Evolutionary conservation across 2,329 filamentous ascomycete species (phyloP), one percentile per base, ranked within the genome.

Genomic region (Beauveria pseudobassiana): DNA sequence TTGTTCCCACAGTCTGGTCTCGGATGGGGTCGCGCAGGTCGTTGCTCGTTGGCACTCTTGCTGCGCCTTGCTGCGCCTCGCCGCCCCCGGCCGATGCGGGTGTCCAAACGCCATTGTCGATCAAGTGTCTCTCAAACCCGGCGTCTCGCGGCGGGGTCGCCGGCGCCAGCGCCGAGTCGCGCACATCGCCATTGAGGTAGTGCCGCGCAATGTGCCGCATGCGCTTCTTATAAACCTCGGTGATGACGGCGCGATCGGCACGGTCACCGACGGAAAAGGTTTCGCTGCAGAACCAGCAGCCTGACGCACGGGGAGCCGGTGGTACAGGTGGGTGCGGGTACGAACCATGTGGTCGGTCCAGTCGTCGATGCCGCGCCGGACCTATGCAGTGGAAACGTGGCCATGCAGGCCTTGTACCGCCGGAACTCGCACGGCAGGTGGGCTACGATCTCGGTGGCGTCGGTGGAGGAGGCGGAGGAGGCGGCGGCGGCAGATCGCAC

Each of bases 261-360:
- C 48, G 53, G 3, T 79, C 81, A 0, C 38, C 16, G 5, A 62
- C 58, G n/a, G 18, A 8, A 26, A 45, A 51, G 24, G 14, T 10
- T 10, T 45, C n/a, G 59, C 78, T 72, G 65, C 83, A 86, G 63
- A 82, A 84, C 76, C 78, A 82, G 65, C 83, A 86, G 0, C 74
- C 59, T 5, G 73, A 73, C 12, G 65, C 65, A 0, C 12, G 9
- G 0, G 81, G 81, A 77, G 74, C 0, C 20, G 61, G 4, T 68
- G 40, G 0, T 42, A 2, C 9, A 77, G 65, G 64, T 84, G 80
- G 1, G 72, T 67, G 0, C 83, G 80, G 1, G 71, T 67, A 0
- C 63, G 28, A 2, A 68, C 59, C 30, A 78, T 75, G 63, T 86
- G 83, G 0, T 71, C 61, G 16, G 81, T 75, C 82, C 82, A 85